Conservation (phyloP, 2,329 filamentous ascomycete species). For the Neophaeococcomyces mojaviensis region DNA sequence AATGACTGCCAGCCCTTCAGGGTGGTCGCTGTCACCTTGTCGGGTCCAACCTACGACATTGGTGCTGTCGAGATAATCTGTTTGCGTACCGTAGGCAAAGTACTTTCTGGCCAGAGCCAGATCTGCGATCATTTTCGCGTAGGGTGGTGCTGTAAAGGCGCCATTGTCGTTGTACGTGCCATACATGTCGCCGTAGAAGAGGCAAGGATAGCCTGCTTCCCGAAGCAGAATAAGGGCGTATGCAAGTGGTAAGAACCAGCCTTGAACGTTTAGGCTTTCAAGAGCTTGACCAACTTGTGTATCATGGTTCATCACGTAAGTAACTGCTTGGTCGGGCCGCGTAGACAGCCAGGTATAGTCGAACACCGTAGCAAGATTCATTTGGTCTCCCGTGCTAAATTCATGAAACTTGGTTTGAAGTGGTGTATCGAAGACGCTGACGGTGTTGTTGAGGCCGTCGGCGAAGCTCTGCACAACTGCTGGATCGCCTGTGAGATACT, state of each 20-base stretch:
- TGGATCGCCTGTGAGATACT: conserved; percentile 59
- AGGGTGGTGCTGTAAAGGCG: conserved; percentile 2
- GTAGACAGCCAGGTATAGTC: neutral
- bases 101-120: conserved; percentile 56
- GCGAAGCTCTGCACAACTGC: conserved; percentile 51
- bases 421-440: conserved; percentile 60
- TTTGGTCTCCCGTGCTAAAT: conserved; percentile 47
- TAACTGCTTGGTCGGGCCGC: neutral
- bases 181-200: conserved; percentile 53
- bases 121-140: conserved; percentile 39
- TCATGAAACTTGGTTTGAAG: conserved; percentile 61
- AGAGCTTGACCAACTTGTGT: conserved; percentile 20
- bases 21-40: conserved; percentile 29
- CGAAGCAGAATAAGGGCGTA: conserved; percentile 66
- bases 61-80: conserved; percentile 55
- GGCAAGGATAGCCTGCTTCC: conserved; percentile 53
- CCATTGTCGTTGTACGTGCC: neutral
- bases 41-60: conserved; percentile 58
- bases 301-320: conserved; percentile 46
- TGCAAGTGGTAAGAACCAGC: conserved; percentile 59
- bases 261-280: conserved; percentile 14
- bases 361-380: conserved; percentile 43
- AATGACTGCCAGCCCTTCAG: conserved; percentile 49
- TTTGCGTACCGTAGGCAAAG: conserved; percentile 60
- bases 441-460: conserved; percentile 49